phyloP scores from a whole-genome alignment of 177 flowering plant species.

The Vitis hybrid region DNA sequence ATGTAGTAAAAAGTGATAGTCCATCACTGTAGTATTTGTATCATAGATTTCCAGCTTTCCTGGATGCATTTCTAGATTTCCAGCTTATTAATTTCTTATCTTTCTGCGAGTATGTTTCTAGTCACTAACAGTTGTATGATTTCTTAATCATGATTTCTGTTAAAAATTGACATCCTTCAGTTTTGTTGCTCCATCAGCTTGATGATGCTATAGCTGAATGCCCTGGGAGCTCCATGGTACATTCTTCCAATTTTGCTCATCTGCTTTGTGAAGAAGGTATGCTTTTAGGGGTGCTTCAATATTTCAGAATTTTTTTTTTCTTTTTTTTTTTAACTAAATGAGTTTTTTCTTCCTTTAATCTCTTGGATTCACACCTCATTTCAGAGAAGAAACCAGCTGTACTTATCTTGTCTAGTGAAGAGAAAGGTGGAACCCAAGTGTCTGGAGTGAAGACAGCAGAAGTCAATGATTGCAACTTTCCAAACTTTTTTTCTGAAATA shows the following conservation, averaged over 20 bases:
- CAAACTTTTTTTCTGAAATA: conserved; percentile 17
- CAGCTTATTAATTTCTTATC: neutral
- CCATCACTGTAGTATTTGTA: too few relatives aligned
- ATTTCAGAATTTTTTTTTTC: neutral
- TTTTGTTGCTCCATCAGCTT: conserved; percentile 26
- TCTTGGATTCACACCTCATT: neutral
- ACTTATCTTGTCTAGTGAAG: conserved; percentile 30
- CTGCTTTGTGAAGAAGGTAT: conserved; percentile 68
- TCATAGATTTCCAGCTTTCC: too few relatives aligned
- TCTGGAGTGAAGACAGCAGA: conserved; percentile 17
- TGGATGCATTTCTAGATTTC: neutral
- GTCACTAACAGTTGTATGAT: neutral
- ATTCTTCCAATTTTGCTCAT: conserved; percentile 53
- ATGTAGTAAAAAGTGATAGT: too few relatives aligned
- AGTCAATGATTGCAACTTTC: conserved; percentile 9
- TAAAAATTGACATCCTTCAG: conserved; percentile 1
- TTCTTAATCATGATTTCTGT: neutral
- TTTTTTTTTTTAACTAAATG: neutral
- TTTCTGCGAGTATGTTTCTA: neutral
- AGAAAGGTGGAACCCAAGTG: conserved; percentile 31
- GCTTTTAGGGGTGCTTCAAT: neutral
- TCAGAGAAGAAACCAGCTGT: conserved; percentile 43
- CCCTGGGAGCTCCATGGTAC: conserved; percentile 18
- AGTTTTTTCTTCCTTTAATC: neutral
- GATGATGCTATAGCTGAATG: conserved; percentile 33